Evolutionary conservation across 2,329 filamentous ascomycete species (phyloP), one percentile per base, ranked within the genome.

Genomic region (Magnaporthiopsis rhizophila): DNA sequence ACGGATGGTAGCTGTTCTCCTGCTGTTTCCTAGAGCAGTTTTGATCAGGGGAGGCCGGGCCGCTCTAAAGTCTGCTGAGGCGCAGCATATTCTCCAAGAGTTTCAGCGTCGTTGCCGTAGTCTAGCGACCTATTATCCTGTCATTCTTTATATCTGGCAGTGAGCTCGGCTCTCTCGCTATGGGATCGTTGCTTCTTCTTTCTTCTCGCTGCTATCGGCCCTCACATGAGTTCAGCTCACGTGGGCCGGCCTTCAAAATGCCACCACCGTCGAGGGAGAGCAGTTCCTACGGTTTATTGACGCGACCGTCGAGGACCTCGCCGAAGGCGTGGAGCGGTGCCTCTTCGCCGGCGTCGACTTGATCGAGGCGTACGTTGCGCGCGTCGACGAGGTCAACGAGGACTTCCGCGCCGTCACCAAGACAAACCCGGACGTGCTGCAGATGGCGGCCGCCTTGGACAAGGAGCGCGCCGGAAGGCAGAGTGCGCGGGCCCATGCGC

Each of bases 401-500:
- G 69, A 68, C 1, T 67, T 77, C 30, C 69, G 70, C 26, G 69
- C 71, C n/a, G 74, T 78, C 6, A 71, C 72, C 1, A 71, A 78
- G 66, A 30, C 76, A 18, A 78, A 78, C 65, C 73, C 75, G 0
- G 75, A 78, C 64, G 78, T 78, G 0, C 61, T 78, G 5, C 50
- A 65, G 5, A 76, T 79, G 11, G 79, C 79, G 0, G 69, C 67
- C 2, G 65, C 69, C 1, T 67, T 78, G 5, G 79, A 81, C 62
- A 64, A 65, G 9, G 67, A 72, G 62, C 69, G 73, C 65, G 65
- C 65, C 2, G 53, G 53, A 61, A 0, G 71, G 70, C 21, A 69
- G 66, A 1, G 62, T 66, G 13, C 61, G 68, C 7, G 73, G 81
- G 0, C 84, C 84, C 2, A 76, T 89, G 0, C 86, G 89, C 70